Conservation (phyloP, 495 filamentous ascomycete species). For the Aspergillus bertholletiae region DNA sequence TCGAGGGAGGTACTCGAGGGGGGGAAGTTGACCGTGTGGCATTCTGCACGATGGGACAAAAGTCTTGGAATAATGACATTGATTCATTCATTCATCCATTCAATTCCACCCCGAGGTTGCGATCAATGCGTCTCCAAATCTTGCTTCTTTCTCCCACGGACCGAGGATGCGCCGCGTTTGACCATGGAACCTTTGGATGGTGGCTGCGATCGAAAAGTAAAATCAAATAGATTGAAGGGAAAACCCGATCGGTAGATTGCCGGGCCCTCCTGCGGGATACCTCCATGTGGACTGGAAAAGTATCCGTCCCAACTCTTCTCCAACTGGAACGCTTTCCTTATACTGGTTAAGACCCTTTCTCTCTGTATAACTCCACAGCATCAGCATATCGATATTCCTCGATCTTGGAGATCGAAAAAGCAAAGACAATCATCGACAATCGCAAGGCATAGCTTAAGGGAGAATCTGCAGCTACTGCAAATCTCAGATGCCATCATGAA, state of each 20-base stretch:
- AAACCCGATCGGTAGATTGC: background rate
- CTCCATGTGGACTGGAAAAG: background rate
- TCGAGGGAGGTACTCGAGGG: too few relatives aligned
- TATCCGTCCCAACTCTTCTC: too few relatives aligned
- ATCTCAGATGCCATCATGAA: background rate
- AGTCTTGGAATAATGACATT: background rate
- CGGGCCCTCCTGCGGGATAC: background rate
- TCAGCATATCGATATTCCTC: too few relatives aligned
- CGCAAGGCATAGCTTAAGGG: background rate
- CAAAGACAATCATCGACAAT: background rate
- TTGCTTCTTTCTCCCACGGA: too few relatives aligned
- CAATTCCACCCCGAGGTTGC: background rate
- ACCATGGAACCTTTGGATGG: background rate
- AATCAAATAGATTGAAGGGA: background rate
- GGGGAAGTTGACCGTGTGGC: too few relatives aligned
- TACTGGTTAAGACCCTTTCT: too few relatives aligned
- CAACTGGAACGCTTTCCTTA: too few relatives aligned
- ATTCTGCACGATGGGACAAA: too few relatives aligned
- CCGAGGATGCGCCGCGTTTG: background rate
- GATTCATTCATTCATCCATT: background rate
- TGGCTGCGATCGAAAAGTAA: background rate
- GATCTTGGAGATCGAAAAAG: background rate
- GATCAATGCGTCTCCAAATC: background rate
- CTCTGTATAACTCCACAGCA: background rate
- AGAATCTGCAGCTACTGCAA: slow-evolving; percentile 1